These are phyloP conservation scores for Alternaria dauci DNA, from an alignment of 2,329 filamentous ascomycete species.

Conservation along the genomic window DNA sequence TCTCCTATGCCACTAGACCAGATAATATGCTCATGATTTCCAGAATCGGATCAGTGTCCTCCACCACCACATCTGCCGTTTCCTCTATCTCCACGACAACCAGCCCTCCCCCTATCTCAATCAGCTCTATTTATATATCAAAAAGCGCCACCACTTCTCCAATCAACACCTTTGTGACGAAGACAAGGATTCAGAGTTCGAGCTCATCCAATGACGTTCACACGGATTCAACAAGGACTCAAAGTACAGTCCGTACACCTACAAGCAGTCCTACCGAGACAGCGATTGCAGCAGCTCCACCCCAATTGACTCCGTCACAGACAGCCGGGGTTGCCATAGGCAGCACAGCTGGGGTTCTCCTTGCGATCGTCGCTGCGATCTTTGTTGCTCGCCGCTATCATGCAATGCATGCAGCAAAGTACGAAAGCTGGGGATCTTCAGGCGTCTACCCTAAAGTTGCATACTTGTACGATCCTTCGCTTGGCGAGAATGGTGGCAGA, in stretches of 20 bases:
- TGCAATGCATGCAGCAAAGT: conserved; percentile 28
- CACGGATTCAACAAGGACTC: neutral
- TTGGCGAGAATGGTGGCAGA: conserved; percentile 9
- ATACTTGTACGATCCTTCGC: conserved; percentile 46
- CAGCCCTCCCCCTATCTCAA: neutral
- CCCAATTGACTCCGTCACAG: conserved; percentile 39
- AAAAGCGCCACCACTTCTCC: neutral
- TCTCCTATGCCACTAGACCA: neutral
- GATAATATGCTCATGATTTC: neutral
- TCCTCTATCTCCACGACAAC: neutral
- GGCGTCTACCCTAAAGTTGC: conserved; percentile 45
- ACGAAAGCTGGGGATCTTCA: conserved; percentile 24
- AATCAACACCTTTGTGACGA: neutral
- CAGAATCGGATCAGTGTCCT: neutral
- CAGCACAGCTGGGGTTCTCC: conserved; percentile 43
- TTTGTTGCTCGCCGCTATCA: conserved; percentile 46
- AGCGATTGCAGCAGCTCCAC: conserved; percentile 17
- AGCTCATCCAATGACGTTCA: neutral
- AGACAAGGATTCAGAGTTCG: neutral
- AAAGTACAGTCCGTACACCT: conserved; percentile 9
- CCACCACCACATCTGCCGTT: neutral
- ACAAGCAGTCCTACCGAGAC: conserved; percentile 24
- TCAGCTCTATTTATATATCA: neutral
- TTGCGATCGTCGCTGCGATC: conserved; percentile 44
- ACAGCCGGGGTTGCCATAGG: conserved; percentile 49